Evolutionary conservation across 2,329 filamentous ascomycete genomes (phyloP).

Genomic region (Diaporthe citri): DNA sequence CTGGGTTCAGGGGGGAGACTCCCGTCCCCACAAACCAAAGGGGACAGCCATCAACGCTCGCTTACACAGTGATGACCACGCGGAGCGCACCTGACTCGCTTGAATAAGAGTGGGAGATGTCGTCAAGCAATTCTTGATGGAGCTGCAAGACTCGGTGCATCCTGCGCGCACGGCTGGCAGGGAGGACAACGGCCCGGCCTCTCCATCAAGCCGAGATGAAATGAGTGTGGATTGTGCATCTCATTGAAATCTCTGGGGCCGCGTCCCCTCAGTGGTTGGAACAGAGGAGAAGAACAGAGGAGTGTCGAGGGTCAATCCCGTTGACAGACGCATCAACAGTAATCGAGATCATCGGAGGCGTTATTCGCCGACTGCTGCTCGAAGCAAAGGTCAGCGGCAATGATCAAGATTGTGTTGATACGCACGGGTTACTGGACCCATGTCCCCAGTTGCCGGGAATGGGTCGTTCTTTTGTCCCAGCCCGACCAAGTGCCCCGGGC

Average conservation of each 20-base stretch:
- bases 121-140: not conserved
- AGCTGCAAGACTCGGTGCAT: not conserved
- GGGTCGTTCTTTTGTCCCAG: not conserved
- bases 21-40: conserved; percentile 25
- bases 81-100: conserved; percentile 4
- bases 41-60: conserved; percentile 10
- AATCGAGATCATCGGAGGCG: not conserved
- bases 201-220: not conserved
- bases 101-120: not conserved
- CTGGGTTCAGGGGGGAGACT: conserved; percentile 25
- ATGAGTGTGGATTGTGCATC: not conserved
- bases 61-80: not conserved
- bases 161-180: not conserved
- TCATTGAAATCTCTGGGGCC: not conserved
- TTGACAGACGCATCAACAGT: not conserved
- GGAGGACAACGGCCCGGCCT: too few species aligned
- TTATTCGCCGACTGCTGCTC: not conserved
- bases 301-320: not conserved
- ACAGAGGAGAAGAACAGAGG: not conserved
- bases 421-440: conserved; percentile 20
- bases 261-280: not conserved
- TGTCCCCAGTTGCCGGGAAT: conserved; percentile 13
- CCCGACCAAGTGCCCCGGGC: not conserved
- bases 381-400: not conserved
- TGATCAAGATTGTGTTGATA: conserved; percentile 27